Evolutionary conservation across 2,329 filamentous ascomycete species (phyloP).

Genomic region (Fusarium heterosporum): DNA sequence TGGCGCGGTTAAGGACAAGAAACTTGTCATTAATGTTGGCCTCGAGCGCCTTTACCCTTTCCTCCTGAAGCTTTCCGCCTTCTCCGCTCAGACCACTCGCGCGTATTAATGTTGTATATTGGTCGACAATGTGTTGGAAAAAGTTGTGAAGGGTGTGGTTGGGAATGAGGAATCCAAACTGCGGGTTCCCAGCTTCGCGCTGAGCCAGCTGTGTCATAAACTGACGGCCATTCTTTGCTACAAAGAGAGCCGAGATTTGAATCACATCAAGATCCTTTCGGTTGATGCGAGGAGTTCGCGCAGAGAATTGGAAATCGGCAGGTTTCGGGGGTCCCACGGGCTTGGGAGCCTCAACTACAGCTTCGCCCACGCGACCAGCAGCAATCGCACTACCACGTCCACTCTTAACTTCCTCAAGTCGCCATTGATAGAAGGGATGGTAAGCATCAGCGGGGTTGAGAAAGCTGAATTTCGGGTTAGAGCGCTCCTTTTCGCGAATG

Average conservation of each 20-base stretch:
- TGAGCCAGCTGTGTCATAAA: constrained; percentile 93
- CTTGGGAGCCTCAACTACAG: constrained; percentile 66
- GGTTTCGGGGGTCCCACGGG: constrained; percentile 87
- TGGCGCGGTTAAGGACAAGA: constrained; percentile 81
- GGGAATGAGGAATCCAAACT: constrained; percentile 95
- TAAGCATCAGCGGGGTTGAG: constrained; percentile 84
- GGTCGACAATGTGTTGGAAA: constrained; percentile 91
- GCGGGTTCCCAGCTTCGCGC: constrained; percentile 88
- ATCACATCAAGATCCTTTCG: constrained; percentile 86
- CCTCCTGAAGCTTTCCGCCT: constrained; percentile 75
- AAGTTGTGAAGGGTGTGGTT: constrained; percentile 98
- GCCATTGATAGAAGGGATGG: constrained; percentile 90
- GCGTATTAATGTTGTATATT: constrained; percentile 85
- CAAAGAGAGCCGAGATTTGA: constrained; percentile 86
- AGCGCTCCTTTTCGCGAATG: constrained; percentile 84
- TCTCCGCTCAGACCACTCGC: constrained; percentile 74
- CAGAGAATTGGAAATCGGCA: constrained; percentile 90
- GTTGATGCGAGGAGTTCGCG: constrained; percentile 96
- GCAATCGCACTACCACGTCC: constrained; percentile 84
- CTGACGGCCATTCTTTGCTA: constrained; percentile 89
- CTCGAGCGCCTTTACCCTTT: constrained; percentile 78
- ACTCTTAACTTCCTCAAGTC: constrained; percentile 84
- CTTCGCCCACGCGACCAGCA: constrained; percentile 78
- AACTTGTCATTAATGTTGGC: constrained; percentile 83
- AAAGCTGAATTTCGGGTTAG: constrained; percentile 93